A percentile compares a stretch with the other conserved stretches of the same genome.
phyloP scores from a whole-genome alignment of 495 filamentous ascomycete species.

The Jackrogersella minutella region DNA sequence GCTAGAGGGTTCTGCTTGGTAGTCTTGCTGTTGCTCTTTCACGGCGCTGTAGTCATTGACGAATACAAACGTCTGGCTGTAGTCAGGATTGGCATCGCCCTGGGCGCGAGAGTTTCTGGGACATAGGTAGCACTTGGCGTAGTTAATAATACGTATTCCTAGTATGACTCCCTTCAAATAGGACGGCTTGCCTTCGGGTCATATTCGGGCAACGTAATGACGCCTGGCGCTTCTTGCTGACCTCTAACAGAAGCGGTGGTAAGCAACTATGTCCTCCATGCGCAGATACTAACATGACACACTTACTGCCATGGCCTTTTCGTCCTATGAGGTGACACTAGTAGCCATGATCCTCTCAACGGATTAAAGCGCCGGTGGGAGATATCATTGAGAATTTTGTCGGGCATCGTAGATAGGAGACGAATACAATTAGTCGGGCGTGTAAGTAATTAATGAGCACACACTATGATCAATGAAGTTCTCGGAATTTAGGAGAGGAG shows the following conservation, averaged over 20 bases:
- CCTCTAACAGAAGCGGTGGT: slow-evolving; percentile 63
- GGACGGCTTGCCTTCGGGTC: slow-evolving; percentile 69
- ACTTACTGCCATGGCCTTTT: slow-evolving; percentile 99
- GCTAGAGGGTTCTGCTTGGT: slow-evolving; percentile 43
- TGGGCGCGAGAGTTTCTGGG: slow-evolving; percentile 92
- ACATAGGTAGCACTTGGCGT: slow-evolving; percentile 84
- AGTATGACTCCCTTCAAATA: neutral
- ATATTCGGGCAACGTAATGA: slow-evolving; percentile 77
- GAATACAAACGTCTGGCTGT: slow-evolving; percentile 88
- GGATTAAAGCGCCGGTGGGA: slow-evolving; percentile 96
- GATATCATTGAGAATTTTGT: slow-evolving; percentile 89
- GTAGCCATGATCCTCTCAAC: slow-evolving; percentile 83
- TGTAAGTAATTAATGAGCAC: neutral
- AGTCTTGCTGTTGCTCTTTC: slow-evolving; percentile 83
- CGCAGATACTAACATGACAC: slow-evolving; percentile 1
- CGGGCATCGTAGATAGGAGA: slow-evolving; percentile 53
- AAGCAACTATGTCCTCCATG: slow-evolving; percentile 12
- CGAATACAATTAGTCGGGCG: neutral
- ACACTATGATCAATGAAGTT: neutral
- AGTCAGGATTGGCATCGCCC: slow-evolving; percentile 87
- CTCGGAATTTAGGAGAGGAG: neutral
- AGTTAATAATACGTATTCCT: slow-evolving; percentile 16
- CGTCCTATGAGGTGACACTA: slow-evolving; percentile 94
- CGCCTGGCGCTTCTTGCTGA: slow-evolving; percentile 83
- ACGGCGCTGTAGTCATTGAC: slow-evolving; percentile 98